phyloP scores from a whole-genome alignment of 2,329 filamentous ascomycete genomes.

The Beauveria pseudobassiana region DNA sequence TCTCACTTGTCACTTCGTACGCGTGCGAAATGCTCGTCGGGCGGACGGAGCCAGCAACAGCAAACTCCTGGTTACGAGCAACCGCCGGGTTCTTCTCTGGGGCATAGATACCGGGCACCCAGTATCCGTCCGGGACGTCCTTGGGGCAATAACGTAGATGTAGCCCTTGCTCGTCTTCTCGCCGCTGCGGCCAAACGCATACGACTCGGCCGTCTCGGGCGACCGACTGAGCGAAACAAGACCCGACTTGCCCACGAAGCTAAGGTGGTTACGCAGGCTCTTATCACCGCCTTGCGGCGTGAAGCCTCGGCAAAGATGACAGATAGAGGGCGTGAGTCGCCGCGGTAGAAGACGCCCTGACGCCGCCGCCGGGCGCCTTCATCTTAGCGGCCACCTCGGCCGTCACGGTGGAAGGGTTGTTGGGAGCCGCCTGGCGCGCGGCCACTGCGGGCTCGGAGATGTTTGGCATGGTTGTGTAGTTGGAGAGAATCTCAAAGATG shows the following conservation, averaged over 20 bases:
- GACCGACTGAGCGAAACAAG: not conserved
- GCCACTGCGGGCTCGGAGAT: not conserved
- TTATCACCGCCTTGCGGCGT: conserved; percentile 1
- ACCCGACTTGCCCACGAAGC: not conserved
- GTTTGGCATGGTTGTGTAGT: not conserved
- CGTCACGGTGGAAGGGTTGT: not conserved
- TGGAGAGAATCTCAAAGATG: not conserved
- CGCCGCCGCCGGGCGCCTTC: not conserved
- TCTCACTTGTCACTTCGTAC: not conserved
- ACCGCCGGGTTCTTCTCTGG: not conserved
- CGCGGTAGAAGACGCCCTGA: conserved; percentile 9
- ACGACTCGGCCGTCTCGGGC: not conserved
- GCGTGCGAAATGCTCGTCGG: not conserved
- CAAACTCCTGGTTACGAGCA: not conserved
- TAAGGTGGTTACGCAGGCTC: conserved; percentile 1
- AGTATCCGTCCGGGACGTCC: conserved; percentile 9
- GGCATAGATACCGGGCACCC: conserved; percentile 7
- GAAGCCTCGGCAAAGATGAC: conserved; percentile 8
- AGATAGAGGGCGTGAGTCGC: conserved; percentile 5
- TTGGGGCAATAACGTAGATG: conserved; percentile 8
- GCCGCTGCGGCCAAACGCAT: conserved; percentile 8
- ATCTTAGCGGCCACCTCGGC: not conserved
- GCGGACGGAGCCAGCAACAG: not conserved
- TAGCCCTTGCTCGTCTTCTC: not conserved
- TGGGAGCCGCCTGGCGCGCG: not conserved